Evolutionary conservation across 2,329 filamentous ascomycete genomes (phyloP).

Genomic region (Epicoccum nigrum): DNA sequence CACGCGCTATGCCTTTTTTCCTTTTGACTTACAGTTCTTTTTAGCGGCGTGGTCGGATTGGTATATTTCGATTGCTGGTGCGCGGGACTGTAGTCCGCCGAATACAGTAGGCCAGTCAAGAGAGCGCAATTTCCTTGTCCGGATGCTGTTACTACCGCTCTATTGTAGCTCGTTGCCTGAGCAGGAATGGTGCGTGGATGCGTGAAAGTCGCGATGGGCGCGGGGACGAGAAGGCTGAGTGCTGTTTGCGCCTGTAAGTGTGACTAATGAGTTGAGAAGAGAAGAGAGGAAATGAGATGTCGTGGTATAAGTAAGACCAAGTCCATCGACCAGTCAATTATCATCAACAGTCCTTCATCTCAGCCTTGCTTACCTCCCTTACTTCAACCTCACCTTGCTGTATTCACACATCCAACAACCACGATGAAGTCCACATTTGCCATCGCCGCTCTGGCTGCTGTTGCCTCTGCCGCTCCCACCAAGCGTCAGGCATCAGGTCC

Average conservation of each 20-base stretch:
- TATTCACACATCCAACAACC: neutral
- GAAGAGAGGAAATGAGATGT: neutral
- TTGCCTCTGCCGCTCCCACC: constrained; percentile 28
- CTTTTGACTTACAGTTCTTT: too few species aligned
- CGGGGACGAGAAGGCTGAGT: neutral
- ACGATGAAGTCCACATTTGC: constrained; percentile 16
- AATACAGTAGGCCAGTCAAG: neutral
- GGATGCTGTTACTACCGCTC: constrained; percentile 6
- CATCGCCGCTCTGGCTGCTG: constrained; percentile 13
- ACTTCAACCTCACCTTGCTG: neutral
- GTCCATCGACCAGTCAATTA: neutral
- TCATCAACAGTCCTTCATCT: constrained; percentile 13
- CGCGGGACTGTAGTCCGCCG: too few species aligned
- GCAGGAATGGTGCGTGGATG: constrained; percentile 8
- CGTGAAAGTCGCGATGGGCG: neutral
- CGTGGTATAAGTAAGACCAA: constrained; percentile 11
- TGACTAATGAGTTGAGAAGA: too few species aligned
- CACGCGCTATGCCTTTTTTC: too few species aligned
- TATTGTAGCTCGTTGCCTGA: constrained; percentile 9
- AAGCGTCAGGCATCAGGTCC: constrained; percentile 28
- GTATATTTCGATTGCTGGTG: neutral
- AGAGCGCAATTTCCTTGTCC: constrained; percentile 2
- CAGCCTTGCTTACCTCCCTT: neutral
- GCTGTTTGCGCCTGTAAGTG: too few species aligned
- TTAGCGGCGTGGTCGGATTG: neutral